These are phyloP conservation scores for Uromyces viciae-fabae DNA, from an alignment of 1,284 basidiomycete species.

Conservation along the genomic window DNA sequence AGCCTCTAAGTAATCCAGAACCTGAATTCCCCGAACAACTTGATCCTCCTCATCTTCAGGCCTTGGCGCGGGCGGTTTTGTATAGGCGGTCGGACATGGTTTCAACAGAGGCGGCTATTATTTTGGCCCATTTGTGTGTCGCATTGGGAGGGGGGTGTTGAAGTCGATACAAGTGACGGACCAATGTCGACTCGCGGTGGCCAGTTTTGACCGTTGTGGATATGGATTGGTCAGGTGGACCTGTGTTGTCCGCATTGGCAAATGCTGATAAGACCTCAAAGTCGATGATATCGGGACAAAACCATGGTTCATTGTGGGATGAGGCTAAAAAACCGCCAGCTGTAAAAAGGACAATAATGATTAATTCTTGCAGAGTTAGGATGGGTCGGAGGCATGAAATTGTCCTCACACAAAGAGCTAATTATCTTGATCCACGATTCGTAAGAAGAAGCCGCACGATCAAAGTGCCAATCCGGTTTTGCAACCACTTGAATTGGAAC, in stretches of 20 bases:
- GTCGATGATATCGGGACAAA: not conserved
- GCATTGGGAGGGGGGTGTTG: not conserved
- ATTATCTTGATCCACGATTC: not conserved
- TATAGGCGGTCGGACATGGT: not conserved
- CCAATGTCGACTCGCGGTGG: not conserved
- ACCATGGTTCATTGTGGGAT: not conserved
- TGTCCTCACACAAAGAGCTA: not conserved
- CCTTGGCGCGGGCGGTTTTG: not conserved
- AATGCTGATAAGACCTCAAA: not conserved
- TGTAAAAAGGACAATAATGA: not conserved
- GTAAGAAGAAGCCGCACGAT: not conserved
- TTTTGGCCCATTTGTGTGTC: not conserved
- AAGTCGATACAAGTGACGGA: not conserved
- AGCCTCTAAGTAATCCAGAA: not conserved
- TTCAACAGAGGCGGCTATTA: not conserved
- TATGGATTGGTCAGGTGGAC: not conserved
- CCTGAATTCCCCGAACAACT: not conserved
- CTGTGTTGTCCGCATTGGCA: not conserved
- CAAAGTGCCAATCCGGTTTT: not conserved
- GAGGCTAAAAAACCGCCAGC: not conserved
- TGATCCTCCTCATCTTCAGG: not conserved
- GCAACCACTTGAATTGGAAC: not conserved
- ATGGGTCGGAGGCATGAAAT: not conserved
- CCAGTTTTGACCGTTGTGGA: not conserved
- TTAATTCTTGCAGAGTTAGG: not conserved